Evolutionary conservation across 108 stramenopile genomes (phyloP).

Genomic region (Epipyxis sp.): DNA sequence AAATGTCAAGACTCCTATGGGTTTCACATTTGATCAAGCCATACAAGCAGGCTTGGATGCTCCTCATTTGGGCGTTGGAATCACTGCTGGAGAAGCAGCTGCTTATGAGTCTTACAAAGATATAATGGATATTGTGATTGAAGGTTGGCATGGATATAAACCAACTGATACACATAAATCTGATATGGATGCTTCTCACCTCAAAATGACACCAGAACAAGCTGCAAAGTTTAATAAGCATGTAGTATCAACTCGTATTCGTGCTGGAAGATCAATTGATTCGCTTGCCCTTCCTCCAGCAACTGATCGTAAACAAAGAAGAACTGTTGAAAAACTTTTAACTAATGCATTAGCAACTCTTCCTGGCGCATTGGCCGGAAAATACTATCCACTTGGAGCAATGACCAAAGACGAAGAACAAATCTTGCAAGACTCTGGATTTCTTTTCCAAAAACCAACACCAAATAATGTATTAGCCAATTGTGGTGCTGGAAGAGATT

Average conservation of each 20-base stretch:
- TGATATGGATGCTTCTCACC: not conserved
- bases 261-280: constrained; percentile 25
- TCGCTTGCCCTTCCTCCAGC: constrained; percentile 19
- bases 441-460: constrained; percentile 49
- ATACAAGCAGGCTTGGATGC: constrained; percentile 49
- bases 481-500: constrained; percentile 45
- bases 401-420: constrained; percentile 28
- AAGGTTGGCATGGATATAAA: constrained; percentile 24
- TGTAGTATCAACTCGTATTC: constrained; percentile 13
- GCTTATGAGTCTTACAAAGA: constrained; percentile 12
- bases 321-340: not conserved
- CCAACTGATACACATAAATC: not conserved
- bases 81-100: constrained; percentile 46
- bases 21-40: constrained; percentile 42
- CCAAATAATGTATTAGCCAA: constrained; percentile 46
- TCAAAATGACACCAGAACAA: constrained; percentile 9
- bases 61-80: constrained; percentile 42
- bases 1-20: constrained; percentile 35
- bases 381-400: constrained; percentile 8
- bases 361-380: not conserved
- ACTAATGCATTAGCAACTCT: not conserved
- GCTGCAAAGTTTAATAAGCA: constrained; percentile 20
- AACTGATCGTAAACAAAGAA: constrained; percentile 11
- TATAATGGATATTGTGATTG: constrained; percentile 19
- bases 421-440: constrained; percentile 41